Base-by-base conservation (phyloP, 2,329 filamentous ascomycete genomes). In the Coniochaeta sp. region DNA sequence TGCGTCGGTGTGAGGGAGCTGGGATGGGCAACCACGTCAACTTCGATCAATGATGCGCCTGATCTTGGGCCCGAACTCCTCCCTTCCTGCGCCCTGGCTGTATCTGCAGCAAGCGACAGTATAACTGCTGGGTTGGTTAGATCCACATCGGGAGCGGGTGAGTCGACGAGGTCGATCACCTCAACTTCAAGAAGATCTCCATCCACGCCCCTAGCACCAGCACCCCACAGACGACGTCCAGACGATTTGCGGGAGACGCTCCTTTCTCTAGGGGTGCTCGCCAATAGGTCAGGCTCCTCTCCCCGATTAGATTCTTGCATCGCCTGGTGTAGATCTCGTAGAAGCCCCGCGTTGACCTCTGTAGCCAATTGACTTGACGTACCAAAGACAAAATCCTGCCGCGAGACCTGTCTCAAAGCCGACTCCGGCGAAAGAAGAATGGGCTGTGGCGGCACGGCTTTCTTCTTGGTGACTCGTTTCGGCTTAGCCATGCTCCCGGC, bases 341-440 rank as follows among this genome's bases (percentile, higher is more conserved):
- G 71, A 26, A 87, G 81, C 0, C 81, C 82, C 0, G 89, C 89
- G 0, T 89, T 90, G 38, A 91, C 85, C 60, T 91, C 89, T 59
- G 81, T 77, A 16, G 87, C 88, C 26, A 96, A 75, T 70, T 96
- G 91, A 70, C 91, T 96, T 1, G 89, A 93, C 0, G 91, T 95
- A 1, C 91, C 91, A 73, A 96, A 96, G 0, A 96, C 75, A 68
- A 93, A 90, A 62, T 92, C 85, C 70, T 95, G 91, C 1, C 82
- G 77, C 3, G 83, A 79, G 16, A 89, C 82, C 65, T 88, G 81
- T 58, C 82, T 82, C 50, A 88, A 73, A 1, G 90, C 91, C 26
- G 88, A 82, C 55, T 76, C 77, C 0, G 91, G 91, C 0, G 89
- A 90, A 12, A 90, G 75, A 2, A 96, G 71, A 19, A 82, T 75